Conservation (phyloP, 306 rosid genomes). For the Dalbergia cultrata region DNA sequence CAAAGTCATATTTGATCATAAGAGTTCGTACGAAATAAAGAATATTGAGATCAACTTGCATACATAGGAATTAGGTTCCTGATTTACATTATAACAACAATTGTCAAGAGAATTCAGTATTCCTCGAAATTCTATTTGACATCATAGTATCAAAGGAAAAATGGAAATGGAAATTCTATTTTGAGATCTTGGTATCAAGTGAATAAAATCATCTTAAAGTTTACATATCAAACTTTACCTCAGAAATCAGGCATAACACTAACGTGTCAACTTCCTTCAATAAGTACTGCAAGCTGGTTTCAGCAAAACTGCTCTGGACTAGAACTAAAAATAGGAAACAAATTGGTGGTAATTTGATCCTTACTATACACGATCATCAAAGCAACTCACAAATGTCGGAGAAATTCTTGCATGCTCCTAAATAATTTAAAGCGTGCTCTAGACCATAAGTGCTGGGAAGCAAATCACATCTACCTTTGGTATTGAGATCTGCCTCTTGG, state of each 20-base stretch:
- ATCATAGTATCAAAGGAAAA: not conserved
- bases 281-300: slow-evolving; percentile 33
- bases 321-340: slow-evolving; percentile 2
- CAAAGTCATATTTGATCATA: slow-evolving; percentile 14
- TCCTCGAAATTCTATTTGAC: slow-evolving; percentile 10
- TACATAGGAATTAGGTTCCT: not conserved
- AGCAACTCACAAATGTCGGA: slow-evolving; percentile 14
- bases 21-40: not conserved
- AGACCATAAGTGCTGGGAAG: not conserved
- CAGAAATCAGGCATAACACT: slow-evolving; percentile 24
- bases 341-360: slow-evolving; percentile 21
- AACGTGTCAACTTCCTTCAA: slow-evolving; percentile 9
- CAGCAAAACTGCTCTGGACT: slow-evolving; percentile 29
- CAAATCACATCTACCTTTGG: slow-evolving; percentile 57
- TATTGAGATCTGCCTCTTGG: slow-evolving; percentile 52
- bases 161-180: not conserved
- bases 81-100: not conserved
- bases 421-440: too few relatives aligned
- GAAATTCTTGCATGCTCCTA: not conserved
- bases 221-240: not conserved
- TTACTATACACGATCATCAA: slow-evolving; percentile 43
- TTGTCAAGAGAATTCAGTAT: slow-evolving; percentile 23
- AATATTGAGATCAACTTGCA: slow-evolving; percentile 9
- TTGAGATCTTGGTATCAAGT: slow-evolving; percentile 3
- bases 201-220: not conserved